Evolutionary conservation across 352 stramenopile species (phyloP).

Genomic region (Pythium rhizo-oryzae): DNA sequence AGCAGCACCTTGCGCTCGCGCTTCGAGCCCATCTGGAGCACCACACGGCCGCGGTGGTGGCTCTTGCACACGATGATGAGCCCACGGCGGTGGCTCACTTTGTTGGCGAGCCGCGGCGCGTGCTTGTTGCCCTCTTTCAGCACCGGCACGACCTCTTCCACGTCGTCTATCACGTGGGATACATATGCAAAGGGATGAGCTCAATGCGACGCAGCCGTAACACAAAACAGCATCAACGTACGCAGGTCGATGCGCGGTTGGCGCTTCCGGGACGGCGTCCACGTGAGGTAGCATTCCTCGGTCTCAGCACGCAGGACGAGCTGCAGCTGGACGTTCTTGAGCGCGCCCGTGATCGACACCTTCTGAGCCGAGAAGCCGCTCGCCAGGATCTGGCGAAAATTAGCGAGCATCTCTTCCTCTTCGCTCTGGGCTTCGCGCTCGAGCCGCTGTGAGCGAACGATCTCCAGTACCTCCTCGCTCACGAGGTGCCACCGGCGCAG

Average conservation of each 20-base stretch:
- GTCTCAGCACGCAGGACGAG: slow-evolving; percentile 46
- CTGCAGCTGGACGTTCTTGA: slow-evolving; percentile 68
- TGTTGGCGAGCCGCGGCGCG: slow-evolving; percentile 50
- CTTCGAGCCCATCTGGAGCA: slow-evolving; percentile 66
- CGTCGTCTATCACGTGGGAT: slow-evolving; percentile 43
- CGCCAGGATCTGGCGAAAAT: slow-evolving; percentile 54
- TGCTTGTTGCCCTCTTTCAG: slow-evolving; percentile 53
- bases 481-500: slow-evolving; percentile 49
- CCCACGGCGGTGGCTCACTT: slow-evolving; percentile 64
- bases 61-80: slow-evolving; percentile 72
- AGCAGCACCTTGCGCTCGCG: slow-evolving; percentile 60
- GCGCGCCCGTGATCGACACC: slow-evolving; percentile 61
- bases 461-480: slow-evolving; percentile 38
- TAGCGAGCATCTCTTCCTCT: slow-evolving; percentile 48
- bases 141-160: slow-evolving; percentile 60
- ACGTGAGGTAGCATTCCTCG: slow-evolving; percentile 72
- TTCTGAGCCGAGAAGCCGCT: slow-evolving; percentile 68
- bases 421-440: slow-evolving; percentile 30
- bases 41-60: slow-evolving; percentile 59
- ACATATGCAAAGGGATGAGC: not conserved
- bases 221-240: slow-evolving; percentile 30
- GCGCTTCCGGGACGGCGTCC: slow-evolving; percentile 73
- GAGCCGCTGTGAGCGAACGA: slow-evolving; percentile 40
- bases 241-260: slow-evolving; percentile 58
- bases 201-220: not conserved